A percentile compares a stretch with the other conserved stretches of the same genome.
Evolutionary conservation across 371 early-diverging fungal species (phyloP).

Genomic region (Mortierella sp.): DNA sequence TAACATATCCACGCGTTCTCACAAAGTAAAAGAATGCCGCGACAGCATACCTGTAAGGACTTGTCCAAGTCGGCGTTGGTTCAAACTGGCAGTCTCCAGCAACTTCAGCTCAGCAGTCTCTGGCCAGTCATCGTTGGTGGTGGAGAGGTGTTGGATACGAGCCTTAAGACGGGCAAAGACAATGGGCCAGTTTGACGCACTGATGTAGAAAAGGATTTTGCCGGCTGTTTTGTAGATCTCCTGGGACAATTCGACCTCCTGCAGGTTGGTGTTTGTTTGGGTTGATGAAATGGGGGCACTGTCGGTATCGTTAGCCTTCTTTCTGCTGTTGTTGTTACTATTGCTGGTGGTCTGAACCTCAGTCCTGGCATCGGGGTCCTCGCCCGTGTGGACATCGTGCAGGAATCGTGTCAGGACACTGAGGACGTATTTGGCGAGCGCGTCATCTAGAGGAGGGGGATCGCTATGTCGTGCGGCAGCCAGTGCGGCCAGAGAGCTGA

Average conservation of each 20-base stretch:
- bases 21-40: background rate
- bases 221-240: conserved; percentile 81
- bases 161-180: conserved; percentile 78
- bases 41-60: conserved; percentile 71
- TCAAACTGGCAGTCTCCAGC: conserved; percentile 83
- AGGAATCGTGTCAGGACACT: conserved; percentile 75
- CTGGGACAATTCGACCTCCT: conserved; percentile 62
- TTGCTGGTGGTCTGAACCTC: conserved; percentile 43
- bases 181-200: conserved; percentile 86
- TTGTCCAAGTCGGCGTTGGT: conserved; percentile 75
- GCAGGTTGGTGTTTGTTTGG: conserved; percentile 20
- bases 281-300: conserved; percentile 22
- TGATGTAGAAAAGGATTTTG: conserved; percentile 81
- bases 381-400: conserved; percentile 58
- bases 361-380: conserved; percentile 58
- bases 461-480: conserved; percentile 64
- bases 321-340: conserved; percentile 35
- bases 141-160: conserved; percentile 67
- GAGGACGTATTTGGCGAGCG: conserved; percentile 75
- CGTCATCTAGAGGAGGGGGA: conserved; percentile 85
- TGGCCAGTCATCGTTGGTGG: conserved; percentile 73
- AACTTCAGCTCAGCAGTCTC: conserved; percentile 84
- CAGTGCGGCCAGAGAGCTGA: conserved; percentile 26
- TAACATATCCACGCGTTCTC: no score
- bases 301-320: conserved; percentile 27